phyloP scores from a whole-genome alignment of 768 basidiomycete species.

The Chlorophyllum brunneum region DNA sequence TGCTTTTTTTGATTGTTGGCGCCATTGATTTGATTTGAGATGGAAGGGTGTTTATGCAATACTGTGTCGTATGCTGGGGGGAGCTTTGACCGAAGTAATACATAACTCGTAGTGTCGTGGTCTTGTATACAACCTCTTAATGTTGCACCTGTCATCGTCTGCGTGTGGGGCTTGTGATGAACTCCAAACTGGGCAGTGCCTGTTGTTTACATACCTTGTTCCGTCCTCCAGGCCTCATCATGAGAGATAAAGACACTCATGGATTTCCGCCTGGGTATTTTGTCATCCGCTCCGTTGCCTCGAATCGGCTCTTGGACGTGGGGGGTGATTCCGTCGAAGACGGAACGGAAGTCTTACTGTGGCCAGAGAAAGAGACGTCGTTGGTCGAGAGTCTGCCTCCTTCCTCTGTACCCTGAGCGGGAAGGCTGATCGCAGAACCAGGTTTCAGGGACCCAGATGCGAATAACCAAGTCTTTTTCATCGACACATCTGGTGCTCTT shows the following conservation, averaged over 20 bases:
- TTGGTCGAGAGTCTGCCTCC: conserved; percentile 68
- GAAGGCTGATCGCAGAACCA: neutral
- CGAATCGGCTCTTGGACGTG: conserved; percentile 56
- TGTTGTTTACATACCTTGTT: neutral
- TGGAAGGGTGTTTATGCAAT: neutral
- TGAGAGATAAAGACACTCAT: conserved; percentile 13
- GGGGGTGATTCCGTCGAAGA: conserved; percentile 49
- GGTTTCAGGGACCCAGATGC: conserved; percentile 50
- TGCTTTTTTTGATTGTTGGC: neutral
- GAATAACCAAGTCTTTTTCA: conserved; percentile 84
- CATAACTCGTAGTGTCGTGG: neutral
- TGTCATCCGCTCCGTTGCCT: conserved; percentile 51
- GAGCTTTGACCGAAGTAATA: conserved; percentile 9
- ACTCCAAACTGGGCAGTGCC: neutral
- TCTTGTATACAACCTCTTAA: conserved; percentile 7
- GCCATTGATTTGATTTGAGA: conserved; percentile 1
- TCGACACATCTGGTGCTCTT: conserved; percentile 71
- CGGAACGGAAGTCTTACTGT: conserved; percentile 60
- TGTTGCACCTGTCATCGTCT: neutral
- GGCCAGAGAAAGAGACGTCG: conserved; percentile 70
- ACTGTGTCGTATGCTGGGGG: neutral
- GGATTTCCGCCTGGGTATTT: conserved; percentile 62
- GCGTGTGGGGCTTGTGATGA: no score
- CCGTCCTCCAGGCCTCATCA: no score
- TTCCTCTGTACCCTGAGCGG: neutral